Evolutionary conservation across 2,329 filamentous ascomycete genomes (phyloP), one percentile per base, ranked within the genome.

Genomic region (Knoxdaviesia capensis): DNA sequence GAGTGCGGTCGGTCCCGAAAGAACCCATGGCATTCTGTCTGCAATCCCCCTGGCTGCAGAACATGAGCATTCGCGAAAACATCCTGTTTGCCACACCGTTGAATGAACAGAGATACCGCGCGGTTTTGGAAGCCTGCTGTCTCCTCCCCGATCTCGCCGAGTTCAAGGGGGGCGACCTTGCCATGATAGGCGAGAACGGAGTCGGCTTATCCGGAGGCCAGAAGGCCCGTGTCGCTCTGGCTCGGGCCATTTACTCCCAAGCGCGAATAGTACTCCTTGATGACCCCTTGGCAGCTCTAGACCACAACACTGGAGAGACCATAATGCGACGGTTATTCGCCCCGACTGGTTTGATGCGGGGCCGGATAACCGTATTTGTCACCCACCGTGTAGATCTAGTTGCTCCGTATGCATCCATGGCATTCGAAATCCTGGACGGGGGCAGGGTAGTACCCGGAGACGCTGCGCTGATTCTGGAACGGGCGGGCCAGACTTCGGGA

Each of bases 321-420:
- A 83, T 63, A 55, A 50, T 94, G 67, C 71, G 59, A 47, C 71
- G 62, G 56, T 64, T 85, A 41, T 65, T 69, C 20, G 69, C 70
- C 0, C 63, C 77, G 0, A 39, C 45, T 8, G 29, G 34, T n/a
- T 69, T 80, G 0, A 61, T 69, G 7, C 69, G 74, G 43, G 68
- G 64, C 6, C 69, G 82, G 5, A 82, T 80, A 0, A 77, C 83
- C 0, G 71, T 90, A n/a, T 72, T 86, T 36, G 82, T 88, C 39
- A 86, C 84, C 0, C 80, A 86, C 53, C 68, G 77, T 34, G 77
- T 87, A n/a, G 78, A 87, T 46, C 61, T 94, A 7, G 82, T 85
- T 45, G 69, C 74, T 20, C 65, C 70, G n/a, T 63, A 86, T 37
- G 82, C 85, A 2, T 64, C 77, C 40, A 80, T 90, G 51, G 68